phyloP scores from a whole-genome alignment of 2,329 filamentous ascomycete genomes.

The Ophiostoma ips region DNA sequence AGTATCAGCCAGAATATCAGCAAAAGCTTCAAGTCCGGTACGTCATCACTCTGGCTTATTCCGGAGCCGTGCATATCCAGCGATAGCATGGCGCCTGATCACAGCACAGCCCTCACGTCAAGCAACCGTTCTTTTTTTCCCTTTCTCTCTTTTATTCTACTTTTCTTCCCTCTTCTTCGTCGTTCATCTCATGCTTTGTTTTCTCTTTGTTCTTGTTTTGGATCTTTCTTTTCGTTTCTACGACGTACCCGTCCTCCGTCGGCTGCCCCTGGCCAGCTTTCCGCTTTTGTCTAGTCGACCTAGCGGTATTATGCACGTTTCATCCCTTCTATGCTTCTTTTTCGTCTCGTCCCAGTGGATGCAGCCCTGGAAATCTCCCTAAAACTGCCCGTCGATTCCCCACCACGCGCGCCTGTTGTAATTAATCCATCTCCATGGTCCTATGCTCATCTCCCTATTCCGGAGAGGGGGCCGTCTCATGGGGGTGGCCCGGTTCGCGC shows the following conservation, averaged over 20 bases:
- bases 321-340: not conserved
- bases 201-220: not conserved
- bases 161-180: too few species aligned
- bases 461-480: not conserved
- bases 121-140: too few species aligned
- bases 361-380: conserved; percentile 5
- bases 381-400: conserved; percentile 6
- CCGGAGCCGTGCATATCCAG: too few species aligned
- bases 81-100: too few species aligned
- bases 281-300: not conserved
- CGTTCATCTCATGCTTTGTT: too few species aligned
- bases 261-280: too few species aligned
- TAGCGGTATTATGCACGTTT: not conserved
- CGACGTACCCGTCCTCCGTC: not conserved
- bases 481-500: not conserved
- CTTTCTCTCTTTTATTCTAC: too few species aligned
- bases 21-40: not conserved
- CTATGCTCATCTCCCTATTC: conserved; percentile 7
- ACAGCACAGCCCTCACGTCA: too few species aligned
- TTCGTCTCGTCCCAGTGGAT: not conserved
- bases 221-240: not conserved
- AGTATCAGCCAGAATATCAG: not conserved
- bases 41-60: not conserved
- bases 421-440: conserved; percentile 5
- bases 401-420: conserved; percentile 3